phyloP scores from a whole-genome alignment of 2,329 filamentous ascomycete genomes.

The Claviceps citrina region DNA sequence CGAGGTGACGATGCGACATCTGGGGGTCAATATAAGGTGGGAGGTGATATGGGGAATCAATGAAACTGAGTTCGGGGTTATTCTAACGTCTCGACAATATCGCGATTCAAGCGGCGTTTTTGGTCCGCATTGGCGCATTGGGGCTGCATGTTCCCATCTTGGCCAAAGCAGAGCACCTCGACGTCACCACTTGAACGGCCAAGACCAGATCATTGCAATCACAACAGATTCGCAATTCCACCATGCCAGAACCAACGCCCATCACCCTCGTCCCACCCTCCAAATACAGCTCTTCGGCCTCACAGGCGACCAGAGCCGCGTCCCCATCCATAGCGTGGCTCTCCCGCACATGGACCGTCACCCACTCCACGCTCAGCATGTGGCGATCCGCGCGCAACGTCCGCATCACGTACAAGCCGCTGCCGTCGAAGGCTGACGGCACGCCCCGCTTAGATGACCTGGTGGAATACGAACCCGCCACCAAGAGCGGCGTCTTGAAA shows the following conservation, averaged over 20 bases:
- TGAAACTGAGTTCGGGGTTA: too few relatives aligned
- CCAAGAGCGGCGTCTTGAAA: constrained; percentile 34
- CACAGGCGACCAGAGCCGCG: constrained; percentile 16
- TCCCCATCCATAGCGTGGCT: constrained; percentile 42
- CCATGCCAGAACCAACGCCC: constrained; percentile 8
- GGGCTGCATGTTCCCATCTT: too few relatives aligned
- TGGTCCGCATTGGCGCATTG: too few relatives aligned
- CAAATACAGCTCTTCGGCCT: constrained; percentile 26
- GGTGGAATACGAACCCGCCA: constrained; percentile 51
- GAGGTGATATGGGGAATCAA: too few relatives aligned
- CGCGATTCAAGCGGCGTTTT: too few relatives aligned
- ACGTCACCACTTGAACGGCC: constrained; percentile 1
- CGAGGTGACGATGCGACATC: too few relatives aligned
- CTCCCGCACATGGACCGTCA: constrained; percentile 54
- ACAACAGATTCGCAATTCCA: background rate
- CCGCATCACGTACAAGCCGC: constrained; percentile 55
- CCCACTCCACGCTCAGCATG: constrained; percentile 63
- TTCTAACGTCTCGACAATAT: too few relatives aligned
- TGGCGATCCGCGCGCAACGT: constrained; percentile 72
- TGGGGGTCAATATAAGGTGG: too few relatives aligned
- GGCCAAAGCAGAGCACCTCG: background rate
- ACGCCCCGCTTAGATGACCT: constrained; percentile 48
- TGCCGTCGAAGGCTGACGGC: constrained; percentile 26
- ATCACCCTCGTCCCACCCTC: constrained; percentile 26
- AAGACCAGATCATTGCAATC: background rate